A percentile compares a stretch with the other conserved stretches of the same genome.
These are phyloP conservation scores for Emmonsia crescens DNA, from an alignment of 2,329 filamentous ascomycete genomes.

Conservation along the genomic window DNA sequence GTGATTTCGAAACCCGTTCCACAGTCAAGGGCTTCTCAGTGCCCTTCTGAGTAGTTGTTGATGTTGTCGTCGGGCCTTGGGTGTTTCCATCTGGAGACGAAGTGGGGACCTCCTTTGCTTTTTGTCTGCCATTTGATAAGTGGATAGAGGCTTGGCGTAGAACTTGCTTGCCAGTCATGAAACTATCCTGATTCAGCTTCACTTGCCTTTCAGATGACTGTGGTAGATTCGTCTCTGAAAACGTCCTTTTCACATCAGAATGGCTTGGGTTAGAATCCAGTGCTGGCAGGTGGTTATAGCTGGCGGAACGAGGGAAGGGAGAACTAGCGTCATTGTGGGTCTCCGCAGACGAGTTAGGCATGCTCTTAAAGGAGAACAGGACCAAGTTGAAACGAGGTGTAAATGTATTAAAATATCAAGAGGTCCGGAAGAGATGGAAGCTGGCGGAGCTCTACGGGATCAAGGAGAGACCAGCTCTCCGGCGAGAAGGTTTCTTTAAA, in stretches of 20 bases:
- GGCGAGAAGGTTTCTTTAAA: slow-evolving; percentile 20
- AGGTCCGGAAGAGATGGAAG: slow-evolving; percentile 4
- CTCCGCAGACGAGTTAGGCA: slow-evolving; percentile 23
- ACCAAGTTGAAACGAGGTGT: background rate
- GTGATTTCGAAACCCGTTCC: slow-evolving; percentile 26
- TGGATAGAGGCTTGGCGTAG: slow-evolving; percentile 32
- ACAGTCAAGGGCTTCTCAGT: slow-evolving; percentile 12
- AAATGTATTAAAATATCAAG: background rate
- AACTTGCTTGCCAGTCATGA: slow-evolving; percentile 32
- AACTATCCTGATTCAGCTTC: slow-evolving; percentile 22
- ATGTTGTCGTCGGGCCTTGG: slow-evolving; percentile 17
- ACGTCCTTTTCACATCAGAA: slow-evolving; percentile 38
- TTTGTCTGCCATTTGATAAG: slow-evolving; percentile 19
- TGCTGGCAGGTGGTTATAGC: slow-evolving; percentile 45
- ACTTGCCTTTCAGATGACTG: slow-evolving; percentile 27
- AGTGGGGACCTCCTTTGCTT: slow-evolving; percentile 26
- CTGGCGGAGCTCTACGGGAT: slow-evolving; percentile 21
- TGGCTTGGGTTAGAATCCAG: slow-evolving; percentile 24
- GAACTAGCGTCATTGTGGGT: slow-evolving; percentile 13
- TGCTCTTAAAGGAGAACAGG: slow-evolving; percentile 17
- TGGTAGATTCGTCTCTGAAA: slow-evolving; percentile 39
- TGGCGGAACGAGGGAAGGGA: slow-evolving; percentile 44
- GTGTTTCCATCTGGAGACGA: slow-evolving; percentile 28
- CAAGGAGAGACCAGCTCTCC: slow-evolving; percentile 35
- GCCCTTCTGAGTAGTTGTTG: slow-evolving; percentile 21